These are phyloP conservation scores for Xylaria palmicola DNA, from an alignment of 495 filamentous ascomycete species.

Conservation along the genomic window DNA sequence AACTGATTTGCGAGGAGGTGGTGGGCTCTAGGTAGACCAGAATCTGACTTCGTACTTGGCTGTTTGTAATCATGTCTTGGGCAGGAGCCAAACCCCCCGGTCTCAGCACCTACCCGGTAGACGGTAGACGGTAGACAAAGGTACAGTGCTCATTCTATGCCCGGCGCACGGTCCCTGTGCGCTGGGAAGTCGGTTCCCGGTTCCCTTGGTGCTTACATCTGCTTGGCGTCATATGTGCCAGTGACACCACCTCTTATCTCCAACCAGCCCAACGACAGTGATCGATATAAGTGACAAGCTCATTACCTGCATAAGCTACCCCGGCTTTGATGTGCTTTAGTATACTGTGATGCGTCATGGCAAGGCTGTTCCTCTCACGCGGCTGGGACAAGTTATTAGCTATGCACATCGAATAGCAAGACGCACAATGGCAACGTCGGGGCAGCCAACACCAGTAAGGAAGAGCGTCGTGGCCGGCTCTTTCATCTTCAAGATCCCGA, in stretches of 20 bases:
- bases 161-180: no score
- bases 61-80: neutral
- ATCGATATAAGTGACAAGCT: neutral
- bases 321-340: neutral
- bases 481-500: constrained; percentile 51
- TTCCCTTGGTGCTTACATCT: no score
- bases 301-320: neutral
- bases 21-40: no score
- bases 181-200: no score
- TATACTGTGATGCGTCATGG: constrained; percentile 7
- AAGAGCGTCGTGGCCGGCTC: constrained; percentile 54
- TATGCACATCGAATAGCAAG: neutral
- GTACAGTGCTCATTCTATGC: no score
- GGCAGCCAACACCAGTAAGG: constrained; percentile 11
- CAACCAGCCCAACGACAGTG: neutral
- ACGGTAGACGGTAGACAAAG: no score
- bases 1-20: no score
- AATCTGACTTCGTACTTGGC: no score
- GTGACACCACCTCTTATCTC: neutral
- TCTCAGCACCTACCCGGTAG: neutral
- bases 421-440: constrained; percentile 5
- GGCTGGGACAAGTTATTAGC: neutral
- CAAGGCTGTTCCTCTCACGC: neutral
- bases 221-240: neutral
- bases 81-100: neutral